Conservation (phyloP, 1,284 basidiomycete genomes). For the Hypsizygus ulmarius region DNA sequence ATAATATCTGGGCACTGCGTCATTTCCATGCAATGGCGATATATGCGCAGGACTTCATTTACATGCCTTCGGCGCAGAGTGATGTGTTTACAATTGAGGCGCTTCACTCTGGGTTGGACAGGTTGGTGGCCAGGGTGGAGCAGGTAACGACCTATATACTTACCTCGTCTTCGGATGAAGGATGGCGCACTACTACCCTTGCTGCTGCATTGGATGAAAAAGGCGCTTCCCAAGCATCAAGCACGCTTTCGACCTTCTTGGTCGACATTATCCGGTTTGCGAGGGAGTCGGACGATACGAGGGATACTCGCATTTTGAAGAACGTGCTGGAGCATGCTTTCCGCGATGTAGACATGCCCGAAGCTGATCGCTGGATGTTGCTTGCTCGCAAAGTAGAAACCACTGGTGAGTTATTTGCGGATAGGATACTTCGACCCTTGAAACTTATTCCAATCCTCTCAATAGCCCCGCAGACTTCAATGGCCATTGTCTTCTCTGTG, state of each 20-base stretch:
- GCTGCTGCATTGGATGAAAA: slow-evolving; percentile 27
- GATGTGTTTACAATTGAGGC: slow-evolving; percentile 47
- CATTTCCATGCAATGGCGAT: slow-evolving; percentile 61
- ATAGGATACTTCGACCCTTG: background rate
- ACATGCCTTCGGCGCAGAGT: slow-evolving; percentile 47
- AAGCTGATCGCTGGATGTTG: slow-evolving; percentile 76
- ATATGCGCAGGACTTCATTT: slow-evolving; percentile 54
- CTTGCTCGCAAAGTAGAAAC: slow-evolving; percentile 64
- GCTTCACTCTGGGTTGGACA: slow-evolving; percentile 35
- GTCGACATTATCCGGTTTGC: slow-evolving; percentile 39
- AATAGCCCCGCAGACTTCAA: slow-evolving; percentile 64
- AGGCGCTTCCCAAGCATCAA: slow-evolving; percentile 19
- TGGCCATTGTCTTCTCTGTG: slow-evolving; percentile 66
- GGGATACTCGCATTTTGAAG: slow-evolving; percentile 58
- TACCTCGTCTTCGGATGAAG: slow-evolving; percentile 37
- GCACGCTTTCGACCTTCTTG: slow-evolving; percentile 39
- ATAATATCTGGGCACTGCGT: slow-evolving; percentile 60
- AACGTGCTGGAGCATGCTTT: slow-evolving; percentile 61
- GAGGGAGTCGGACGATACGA: slow-evolving; percentile 42
- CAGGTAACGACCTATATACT: slow-evolving; percentile 71
- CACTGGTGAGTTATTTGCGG: slow-evolving; percentile 44
- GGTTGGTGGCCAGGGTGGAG: slow-evolving; percentile 50
- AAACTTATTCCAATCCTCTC: background rate
- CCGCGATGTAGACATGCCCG: slow-evolving; percentile 55
- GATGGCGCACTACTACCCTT: slow-evolving; percentile 49